phyloP scores from a whole-genome alignment of 2,329 filamentous ascomycete species.

The Aspergillus costaricaensis region DNA sequence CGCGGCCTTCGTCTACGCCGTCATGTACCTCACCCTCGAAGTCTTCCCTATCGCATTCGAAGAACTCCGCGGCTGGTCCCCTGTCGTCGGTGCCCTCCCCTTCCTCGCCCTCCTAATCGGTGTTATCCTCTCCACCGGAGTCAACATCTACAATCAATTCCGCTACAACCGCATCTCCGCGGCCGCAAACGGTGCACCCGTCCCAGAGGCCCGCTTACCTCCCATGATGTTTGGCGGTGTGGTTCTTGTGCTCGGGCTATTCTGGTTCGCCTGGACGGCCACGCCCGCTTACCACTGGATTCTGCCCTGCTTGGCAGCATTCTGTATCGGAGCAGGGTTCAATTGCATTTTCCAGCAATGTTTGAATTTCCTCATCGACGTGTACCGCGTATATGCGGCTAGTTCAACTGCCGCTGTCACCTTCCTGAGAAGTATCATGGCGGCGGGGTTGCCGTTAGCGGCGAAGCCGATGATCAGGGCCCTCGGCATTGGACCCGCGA shows the following conservation, averaged over 20 bases:
- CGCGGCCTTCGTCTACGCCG: conserved; percentile 49
- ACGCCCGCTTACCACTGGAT: conserved; percentile 22
- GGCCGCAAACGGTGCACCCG: conserved; percentile 32
- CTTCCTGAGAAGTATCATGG: conserved; percentile 47
- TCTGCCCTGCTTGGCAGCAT: conserved; percentile 16
- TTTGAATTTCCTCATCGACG: neutral
- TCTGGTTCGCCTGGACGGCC: conserved; percentile 49
- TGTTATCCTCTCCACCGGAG: conserved; percentile 41
- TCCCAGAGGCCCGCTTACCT: conserved; percentile 46
- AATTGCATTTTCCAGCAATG: conserved; percentile 23
- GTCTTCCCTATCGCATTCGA: conserved; percentile 52
- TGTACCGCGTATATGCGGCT: conserved; percentile 35
- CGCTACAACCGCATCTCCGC: conserved; percentile 38
- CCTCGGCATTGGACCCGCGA: conserved; percentile 46
- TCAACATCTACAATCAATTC: conserved; percentile 48
- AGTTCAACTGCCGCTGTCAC: conserved; percentile 48
- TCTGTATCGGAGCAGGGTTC: conserved; percentile 51
- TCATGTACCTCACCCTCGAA: conserved; percentile 52
- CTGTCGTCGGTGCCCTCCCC: conserved; percentile 44
- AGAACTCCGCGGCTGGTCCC: conserved; percentile 42
- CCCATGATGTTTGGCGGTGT: conserved; percentile 51
- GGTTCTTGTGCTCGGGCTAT: conserved; percentile 47
- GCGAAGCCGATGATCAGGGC: conserved; percentile 45
- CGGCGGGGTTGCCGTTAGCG: conserved; percentile 38
- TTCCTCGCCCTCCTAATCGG: conserved; percentile 50